A percentile compares a stretch with the other conserved stretches of the same genome.
phyloP scores from a whole-genome alignment of 169 alveolate species.

The Babesia bigemina region DNA sequence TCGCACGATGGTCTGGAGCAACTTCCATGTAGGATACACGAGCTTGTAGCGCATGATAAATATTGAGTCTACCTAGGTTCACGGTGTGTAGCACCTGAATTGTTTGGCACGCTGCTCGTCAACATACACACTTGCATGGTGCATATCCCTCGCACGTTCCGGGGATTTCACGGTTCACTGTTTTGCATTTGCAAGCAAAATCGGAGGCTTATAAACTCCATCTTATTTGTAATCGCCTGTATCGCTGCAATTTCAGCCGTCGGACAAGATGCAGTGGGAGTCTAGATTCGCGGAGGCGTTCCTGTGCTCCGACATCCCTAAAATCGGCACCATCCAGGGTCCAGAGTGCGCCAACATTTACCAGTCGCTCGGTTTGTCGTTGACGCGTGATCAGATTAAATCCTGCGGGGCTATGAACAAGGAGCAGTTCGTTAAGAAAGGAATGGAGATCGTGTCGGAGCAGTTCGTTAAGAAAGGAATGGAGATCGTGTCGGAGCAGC shows the following conservation, averaged over 20 bases:
- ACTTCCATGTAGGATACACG: too few relatives aligned
- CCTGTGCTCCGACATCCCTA: conserved; percentile 40
- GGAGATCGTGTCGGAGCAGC: conserved; percentile 36
- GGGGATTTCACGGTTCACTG: background rate
- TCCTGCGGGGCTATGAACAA: conserved; percentile 45
- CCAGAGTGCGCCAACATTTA: conserved; percentile 22
- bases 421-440: conserved; percentile 43
- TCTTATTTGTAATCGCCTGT: too few relatives aligned
- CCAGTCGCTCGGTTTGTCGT: conserved; percentile 65
- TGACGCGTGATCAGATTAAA: conserved; percentile 19
- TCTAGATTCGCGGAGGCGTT: conserved; percentile 30
- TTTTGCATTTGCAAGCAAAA: background rate
- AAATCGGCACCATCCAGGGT: conserved; percentile 18
- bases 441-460: conserved; percentile 39
- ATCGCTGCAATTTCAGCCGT: background rate
- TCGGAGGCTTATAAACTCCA: too few relatives aligned
- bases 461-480: conserved; percentile 42
- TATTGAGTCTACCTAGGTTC: too few relatives aligned
- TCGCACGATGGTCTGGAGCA: too few relatives aligned
- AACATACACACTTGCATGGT: conserved; percentile 24
- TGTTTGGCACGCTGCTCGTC: too few relatives aligned
- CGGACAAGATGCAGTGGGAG: conserved; percentile 25
- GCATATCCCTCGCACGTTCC: conserved; percentile 25
- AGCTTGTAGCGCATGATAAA: too few relatives aligned
- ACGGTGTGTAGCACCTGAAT: too few relatives aligned